These are phyloP conservation scores for Penicillium nordicum DNA, from an alignment of 2,329 filamentous ascomycete genomes.

Conservation along the genomic window DNA sequence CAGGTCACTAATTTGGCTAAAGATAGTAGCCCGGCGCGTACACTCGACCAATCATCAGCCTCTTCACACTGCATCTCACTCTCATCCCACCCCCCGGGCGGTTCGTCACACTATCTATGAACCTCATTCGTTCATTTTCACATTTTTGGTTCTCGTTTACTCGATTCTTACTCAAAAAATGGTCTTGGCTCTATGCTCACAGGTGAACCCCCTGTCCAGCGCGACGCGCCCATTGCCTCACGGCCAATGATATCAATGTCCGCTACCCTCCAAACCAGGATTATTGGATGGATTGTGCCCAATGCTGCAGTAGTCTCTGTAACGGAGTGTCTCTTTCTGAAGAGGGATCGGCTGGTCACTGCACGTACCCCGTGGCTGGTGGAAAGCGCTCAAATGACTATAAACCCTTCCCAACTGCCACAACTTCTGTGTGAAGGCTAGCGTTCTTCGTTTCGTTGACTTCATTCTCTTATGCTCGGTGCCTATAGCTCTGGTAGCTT, in stretches of 20 bases:
- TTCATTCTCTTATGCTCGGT: conserved; percentile 19
- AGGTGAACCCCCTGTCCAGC: conserved; percentile 7
- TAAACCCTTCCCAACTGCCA: conserved; percentile 31
- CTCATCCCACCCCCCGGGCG: conserved; percentile 9
- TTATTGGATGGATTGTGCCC: conserved; percentile 24
- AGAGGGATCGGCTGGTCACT: conserved; percentile 16
- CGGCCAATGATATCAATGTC: conserved; percentile 15
- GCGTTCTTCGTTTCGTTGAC: conserved; percentile 28
- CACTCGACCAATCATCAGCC: conserved; percentile 21
- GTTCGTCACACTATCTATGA: conserved; percentile 22
- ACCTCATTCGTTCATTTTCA: conserved; percentile 12
- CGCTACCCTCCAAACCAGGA: conserved; percentile 3
- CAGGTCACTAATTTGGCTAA: conserved; percentile 23
- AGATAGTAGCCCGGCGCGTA: conserved; percentile 33
- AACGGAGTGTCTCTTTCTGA: conserved; percentile 14
- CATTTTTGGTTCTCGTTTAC: conserved; percentile 2
- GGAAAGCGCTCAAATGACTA: conserved; percentile 23
- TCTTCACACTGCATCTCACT: conserved; percentile 11
- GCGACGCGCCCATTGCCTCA: conserved; percentile 21
- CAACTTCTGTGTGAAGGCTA: conserved; percentile 14
- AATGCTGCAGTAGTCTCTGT: conserved; percentile 35
- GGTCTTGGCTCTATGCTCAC: conserved; percentile 7
- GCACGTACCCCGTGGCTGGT: conserved; percentile 17
- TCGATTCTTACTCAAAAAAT: conserved; percentile 16
- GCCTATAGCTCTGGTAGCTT: conserved; percentile 37